Evolutionary conservation across 768 basidiomycete species (phyloP), one percentile per base, ranked within the genome.

Genomic region (Xerocomus spinulosus): DNA sequence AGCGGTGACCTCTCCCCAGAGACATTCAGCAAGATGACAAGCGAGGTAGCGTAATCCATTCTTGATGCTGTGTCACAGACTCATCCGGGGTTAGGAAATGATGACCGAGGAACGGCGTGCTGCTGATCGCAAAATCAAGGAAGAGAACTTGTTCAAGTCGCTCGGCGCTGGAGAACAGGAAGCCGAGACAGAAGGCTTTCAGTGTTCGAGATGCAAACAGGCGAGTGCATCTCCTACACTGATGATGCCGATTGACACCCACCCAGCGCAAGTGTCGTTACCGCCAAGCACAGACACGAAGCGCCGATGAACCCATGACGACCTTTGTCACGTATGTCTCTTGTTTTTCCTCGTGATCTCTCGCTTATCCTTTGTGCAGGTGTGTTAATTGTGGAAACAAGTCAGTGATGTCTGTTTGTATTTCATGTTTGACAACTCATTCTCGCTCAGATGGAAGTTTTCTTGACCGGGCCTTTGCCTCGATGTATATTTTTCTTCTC

Each of bases 281-380:
- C 60, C 86, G 91, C 56, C 93, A 98, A 73, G 91, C 92, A 58
- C 96, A 99, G 66, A 99, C 96, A 8, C 80, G 96, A 46, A 92
- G 90, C 62, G 95, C 96, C 8, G 96, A 98, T 71, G 96, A 97
- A 70, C 94, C 95, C 20, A 97, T 98, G 94, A 97, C 95, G 3
- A 94, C 92, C 17, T 95, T 93, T 63, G 90, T 93, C 56, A 92
- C 89, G 82, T 91, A 69, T 53, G 76, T 73, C 25, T 17, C 21
- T 30, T 8, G n/a, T 45, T 23, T 34, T 24, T 18, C 24, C 9
- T 23, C 24, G 32, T 15, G 10, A 13, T 33, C 24, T 39, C n/a
- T 24, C 15, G n/a, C 18, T 37, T 24, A 33, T 44, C 50, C 15
- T 0, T 32, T 12, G 18, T 51, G 38, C 53, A 82, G 82, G 45